phyloP scores from a whole-genome alignment of 1,284 basidiomycete species.

The Lentinula novae-zelandiae region DNA sequence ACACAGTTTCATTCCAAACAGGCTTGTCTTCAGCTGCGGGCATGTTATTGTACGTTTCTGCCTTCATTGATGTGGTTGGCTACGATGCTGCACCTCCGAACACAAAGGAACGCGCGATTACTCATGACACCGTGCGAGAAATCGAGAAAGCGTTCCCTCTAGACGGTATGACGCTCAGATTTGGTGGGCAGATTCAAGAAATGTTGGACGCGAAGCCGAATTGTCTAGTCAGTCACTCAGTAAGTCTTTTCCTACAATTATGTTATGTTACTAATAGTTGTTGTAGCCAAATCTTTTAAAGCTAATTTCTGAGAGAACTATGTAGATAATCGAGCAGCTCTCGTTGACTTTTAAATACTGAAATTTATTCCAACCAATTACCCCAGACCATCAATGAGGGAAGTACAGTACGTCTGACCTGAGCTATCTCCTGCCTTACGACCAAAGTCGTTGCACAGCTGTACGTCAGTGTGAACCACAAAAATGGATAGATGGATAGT shows the following conservation, averaged over 20 bases:
- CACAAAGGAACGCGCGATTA: not conserved
- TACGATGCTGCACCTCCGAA: not conserved
- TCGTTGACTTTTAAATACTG: too few relatives aligned
- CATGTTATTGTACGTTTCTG: not conserved
- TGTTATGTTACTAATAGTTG: not conserved
- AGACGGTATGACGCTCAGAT: not conserved
- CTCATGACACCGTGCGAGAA: constrained; percentile 2
- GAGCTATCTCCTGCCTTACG: too few relatives aligned
- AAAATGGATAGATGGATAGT: too few relatives aligned
- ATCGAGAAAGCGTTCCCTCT: constrained; percentile 6
- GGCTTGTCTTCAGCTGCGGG: constrained; percentile 3
- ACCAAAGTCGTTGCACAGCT: too few relatives aligned
- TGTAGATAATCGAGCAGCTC: too few relatives aligned
- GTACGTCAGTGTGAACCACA: too few relatives aligned
- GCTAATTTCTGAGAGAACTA: not conserved
- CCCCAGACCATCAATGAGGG: too few relatives aligned
- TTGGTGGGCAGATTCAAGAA: not conserved
- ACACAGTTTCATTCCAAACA: not conserved
- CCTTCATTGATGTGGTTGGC: constrained; percentile 4
- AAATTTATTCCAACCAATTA: too few relatives aligned
- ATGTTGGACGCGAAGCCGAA: constrained; percentile 16
- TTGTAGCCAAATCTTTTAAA: not conserved
- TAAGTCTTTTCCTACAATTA: constrained; percentile 11
- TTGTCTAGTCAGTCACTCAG: constrained; percentile 16
- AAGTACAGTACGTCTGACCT: too few relatives aligned